Conservation (phyloP, 148 eudicot species). For the Spergularia bocconei region DNA sequence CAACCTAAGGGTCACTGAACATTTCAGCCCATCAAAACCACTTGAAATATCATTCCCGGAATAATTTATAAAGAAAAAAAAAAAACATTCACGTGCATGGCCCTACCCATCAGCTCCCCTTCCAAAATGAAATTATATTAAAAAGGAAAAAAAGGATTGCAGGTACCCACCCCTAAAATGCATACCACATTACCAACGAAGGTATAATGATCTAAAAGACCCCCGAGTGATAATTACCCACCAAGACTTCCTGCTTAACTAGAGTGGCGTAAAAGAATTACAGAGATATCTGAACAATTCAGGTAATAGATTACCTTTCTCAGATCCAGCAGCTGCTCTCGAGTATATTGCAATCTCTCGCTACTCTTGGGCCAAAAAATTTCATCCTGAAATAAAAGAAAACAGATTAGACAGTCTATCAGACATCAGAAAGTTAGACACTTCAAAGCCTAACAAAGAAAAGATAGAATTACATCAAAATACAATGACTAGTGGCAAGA, state of each 20-base stretch:
- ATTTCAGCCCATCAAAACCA: too few relatives aligned
- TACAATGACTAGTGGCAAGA: too few relatives aligned
- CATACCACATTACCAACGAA: background rate
- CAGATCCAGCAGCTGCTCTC: conserved; percentile 23
- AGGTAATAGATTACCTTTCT: conserved; percentile 10
- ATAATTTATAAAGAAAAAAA: background rate
- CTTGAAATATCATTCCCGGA: too few relatives aligned
- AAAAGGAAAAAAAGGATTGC: background rate
- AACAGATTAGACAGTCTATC: background rate
- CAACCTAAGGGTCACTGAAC: too few relatives aligned
- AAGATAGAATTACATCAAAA: background rate
- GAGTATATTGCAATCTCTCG: conserved; percentile 21
- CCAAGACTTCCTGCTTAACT: background rate
- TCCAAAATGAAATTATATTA: too few relatives aligned
- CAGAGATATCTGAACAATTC: background rate
- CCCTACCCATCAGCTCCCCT: background rate
- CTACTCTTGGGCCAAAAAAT: conserved; percentile 5
- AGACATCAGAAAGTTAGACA: background rate
- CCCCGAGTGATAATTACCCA: background rate
- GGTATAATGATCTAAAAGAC: background rate
- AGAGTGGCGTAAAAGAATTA: background rate
- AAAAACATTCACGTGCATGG: background rate
- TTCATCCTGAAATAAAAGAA: conserved; percentile 11
- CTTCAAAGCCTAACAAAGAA: background rate
- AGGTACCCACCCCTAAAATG: background rate